A percentile compares a stretch with the other conserved stretches of the same genome.
These are phyloP conservation scores for Oldenlandia corymbosa DNA, from an alignment of 257 asterid species.

Conservation along the genomic window DNA sequence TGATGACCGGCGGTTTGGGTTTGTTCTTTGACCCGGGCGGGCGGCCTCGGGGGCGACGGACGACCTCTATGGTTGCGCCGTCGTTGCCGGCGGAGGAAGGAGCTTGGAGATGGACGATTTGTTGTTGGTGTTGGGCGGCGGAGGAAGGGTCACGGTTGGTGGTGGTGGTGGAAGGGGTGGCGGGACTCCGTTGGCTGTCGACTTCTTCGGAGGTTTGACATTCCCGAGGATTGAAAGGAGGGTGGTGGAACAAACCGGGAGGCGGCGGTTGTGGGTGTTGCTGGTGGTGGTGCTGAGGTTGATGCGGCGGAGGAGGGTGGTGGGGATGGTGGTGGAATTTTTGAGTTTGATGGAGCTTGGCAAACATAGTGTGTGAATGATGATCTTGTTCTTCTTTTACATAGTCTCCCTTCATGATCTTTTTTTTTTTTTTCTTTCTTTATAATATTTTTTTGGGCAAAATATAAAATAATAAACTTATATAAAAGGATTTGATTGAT, in stretches of 20 bases:
- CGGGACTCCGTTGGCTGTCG: slow-evolving; percentile 26
- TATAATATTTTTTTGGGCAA: too few species aligned
- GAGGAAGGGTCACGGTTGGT: not conserved
- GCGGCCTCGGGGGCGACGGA: slow-evolving; percentile 80
- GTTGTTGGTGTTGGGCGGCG: slow-evolving; percentile 6
- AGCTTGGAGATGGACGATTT: not conserved
- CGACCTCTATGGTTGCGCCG: slow-evolving; percentile 65
- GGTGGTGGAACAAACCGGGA: slow-evolving; percentile 7
- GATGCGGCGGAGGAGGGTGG: slow-evolving; percentile 5
- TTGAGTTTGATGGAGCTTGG: slow-evolving; percentile 40
- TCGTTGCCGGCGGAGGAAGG: slow-evolving; percentile 33
- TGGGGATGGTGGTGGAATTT: slow-evolving; percentile 23
- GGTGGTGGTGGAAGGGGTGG: slow-evolving; percentile 12
- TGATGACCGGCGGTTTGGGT: slow-evolving; percentile 55
- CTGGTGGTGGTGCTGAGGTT: slow-evolving; percentile 6
- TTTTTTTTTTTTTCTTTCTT: too few species aligned
- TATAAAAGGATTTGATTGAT: too few species aligned
- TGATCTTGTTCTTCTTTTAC: slow-evolving; percentile 31
- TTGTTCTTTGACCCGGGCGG: slow-evolving; percentile 73
- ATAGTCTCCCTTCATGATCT: slow-evolving; percentile 39
- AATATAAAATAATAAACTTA: too few species aligned
- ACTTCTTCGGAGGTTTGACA: slow-evolving; percentile 34
- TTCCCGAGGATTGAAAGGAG: slow-evolving; percentile 15
- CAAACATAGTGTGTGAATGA: slow-evolving; percentile 36
- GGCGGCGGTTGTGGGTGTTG: slow-evolving; percentile 14